These are phyloP conservation scores for Camelina neglecta DNA, from an alignment of 345 rosid genomes.

Conservation along the genomic window DNA sequence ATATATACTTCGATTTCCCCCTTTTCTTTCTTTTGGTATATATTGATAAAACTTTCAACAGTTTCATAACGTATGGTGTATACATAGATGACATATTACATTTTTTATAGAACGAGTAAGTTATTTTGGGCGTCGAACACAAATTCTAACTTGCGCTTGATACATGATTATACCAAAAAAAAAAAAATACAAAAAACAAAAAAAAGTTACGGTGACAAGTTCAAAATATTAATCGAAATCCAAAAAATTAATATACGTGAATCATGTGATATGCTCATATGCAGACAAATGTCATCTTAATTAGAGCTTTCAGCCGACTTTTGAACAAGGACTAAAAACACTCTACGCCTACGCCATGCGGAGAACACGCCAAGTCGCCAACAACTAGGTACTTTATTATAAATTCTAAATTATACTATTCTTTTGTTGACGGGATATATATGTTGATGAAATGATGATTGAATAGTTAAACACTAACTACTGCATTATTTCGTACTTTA, in stretches of 20 bases:
- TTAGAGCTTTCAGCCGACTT: slow-evolving; percentile 30
- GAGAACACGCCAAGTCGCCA: neutral
- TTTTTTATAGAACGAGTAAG: too few relatives aligned
- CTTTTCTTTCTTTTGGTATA: too few relatives aligned
- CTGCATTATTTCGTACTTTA: neutral
- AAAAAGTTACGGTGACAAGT: too few relatives aligned
- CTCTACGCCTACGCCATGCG: slow-evolving; percentile 14
- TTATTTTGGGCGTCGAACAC: too few relatives aligned
- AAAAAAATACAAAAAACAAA: too few relatives aligned
- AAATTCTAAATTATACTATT: neutral
- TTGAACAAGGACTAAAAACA: slow-evolving; percentile 5
- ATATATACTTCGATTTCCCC: too few relatives aligned
- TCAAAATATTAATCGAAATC: too few relatives aligned
- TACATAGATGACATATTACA: too few relatives aligned
- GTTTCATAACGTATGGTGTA: too few relatives aligned
- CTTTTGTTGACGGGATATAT: neutral
- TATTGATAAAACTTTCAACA: too few relatives aligned
- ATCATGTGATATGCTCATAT: slow-evolving; percentile 14
- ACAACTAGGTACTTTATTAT: neutral
- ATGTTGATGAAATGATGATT: neutral
- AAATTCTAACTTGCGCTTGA: too few relatives aligned
- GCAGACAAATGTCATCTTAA: neutral
- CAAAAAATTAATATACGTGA: neutral
- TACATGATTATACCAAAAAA: too few relatives aligned
- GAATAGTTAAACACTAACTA: neutral